Conservation (phyloP, 2,329 filamentous ascomycete species). For the Cladorrhinum sp. region DNA sequence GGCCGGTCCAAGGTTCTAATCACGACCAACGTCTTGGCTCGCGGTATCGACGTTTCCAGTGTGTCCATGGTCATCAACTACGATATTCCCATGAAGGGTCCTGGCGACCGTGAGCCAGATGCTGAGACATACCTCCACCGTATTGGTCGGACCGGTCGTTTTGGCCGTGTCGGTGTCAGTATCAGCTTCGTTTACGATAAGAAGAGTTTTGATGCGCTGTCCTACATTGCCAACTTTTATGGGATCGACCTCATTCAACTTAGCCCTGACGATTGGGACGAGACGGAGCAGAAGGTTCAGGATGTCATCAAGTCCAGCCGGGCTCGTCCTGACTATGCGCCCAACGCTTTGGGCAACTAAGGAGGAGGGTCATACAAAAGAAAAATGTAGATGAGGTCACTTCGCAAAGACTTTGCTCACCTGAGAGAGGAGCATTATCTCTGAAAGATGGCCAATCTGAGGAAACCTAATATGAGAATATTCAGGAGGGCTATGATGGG, state of each 20-base stretch:
- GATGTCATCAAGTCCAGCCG: slow-evolving; percentile 30
- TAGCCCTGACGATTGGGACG: slow-evolving; percentile 85
- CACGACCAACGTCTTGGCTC: slow-evolving; percentile 92
- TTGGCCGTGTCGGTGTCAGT: slow-evolving; percentile 92
- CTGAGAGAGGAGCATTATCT: neutral
- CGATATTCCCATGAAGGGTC: slow-evolving; percentile 72
- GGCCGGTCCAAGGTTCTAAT: slow-evolving; percentile 94
- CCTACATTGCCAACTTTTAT: slow-evolving; percentile 77
- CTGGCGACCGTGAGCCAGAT: slow-evolving; percentile 79
- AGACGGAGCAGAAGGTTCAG: slow-evolving; percentile 68
- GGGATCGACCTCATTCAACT: slow-evolving; percentile 77
- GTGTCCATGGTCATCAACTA: slow-evolving; percentile 99
- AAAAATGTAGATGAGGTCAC: neutral
- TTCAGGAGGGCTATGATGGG: neutral
- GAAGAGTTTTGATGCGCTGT: slow-evolving; percentile 74
- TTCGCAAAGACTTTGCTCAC: neutral
- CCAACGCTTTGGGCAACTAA: slow-evolving; percentile 23
- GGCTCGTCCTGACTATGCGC: slow-evolving; percentile 31
- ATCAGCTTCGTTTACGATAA: slow-evolving; percentile 92
- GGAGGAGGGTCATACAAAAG: neutral
- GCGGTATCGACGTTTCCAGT: slow-evolving; percentile 86
- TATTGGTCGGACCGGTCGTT: slow-evolving; percentile 94
- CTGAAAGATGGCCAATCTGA: neutral
- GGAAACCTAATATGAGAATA: neutral
- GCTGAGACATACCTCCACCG: slow-evolving; percentile 96